Conservation (phyloP, 805 yeast genomes). For the Yamadazyma sp. region DNA sequence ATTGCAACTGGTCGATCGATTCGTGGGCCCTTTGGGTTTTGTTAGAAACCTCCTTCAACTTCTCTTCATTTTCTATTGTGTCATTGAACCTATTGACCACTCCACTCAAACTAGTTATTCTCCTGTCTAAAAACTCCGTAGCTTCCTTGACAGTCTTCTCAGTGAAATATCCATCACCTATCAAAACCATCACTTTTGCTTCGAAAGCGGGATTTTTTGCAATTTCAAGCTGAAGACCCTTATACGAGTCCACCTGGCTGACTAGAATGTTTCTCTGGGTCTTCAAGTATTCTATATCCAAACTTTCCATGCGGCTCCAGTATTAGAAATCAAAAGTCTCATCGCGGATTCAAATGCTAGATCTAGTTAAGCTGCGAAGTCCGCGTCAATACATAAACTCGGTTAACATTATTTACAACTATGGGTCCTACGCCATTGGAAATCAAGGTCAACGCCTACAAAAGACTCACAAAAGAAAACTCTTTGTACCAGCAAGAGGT, state of each 20-base stretch:
- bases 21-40: too few species aligned
- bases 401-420: too few species aligned
- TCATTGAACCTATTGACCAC: slow-evolving; percentile 41
- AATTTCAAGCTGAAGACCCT: neutral
- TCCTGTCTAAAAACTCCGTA: slow-evolving; percentile 22
- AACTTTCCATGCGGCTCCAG: neutral
- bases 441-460: slow-evolving; percentile 68
- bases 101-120: slow-evolving; percentile 22
- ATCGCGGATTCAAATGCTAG: slow-evolving; percentile 6
- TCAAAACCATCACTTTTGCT: slow-evolving; percentile 24
- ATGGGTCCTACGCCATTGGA: slow-evolving; percentile 74
- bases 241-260: slow-evolving; percentile 8
- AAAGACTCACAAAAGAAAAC: slow-evolving; percentile 69
- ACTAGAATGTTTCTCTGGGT: slow-evolving; percentile 9
- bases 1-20: too few species aligned
- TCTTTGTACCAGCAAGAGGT: slow-evolving; percentile 58
- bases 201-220: neutral
- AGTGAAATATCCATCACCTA: slow-evolving; percentile 44
- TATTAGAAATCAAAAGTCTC: slow-evolving; percentile 4
- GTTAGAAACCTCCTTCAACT: too few species aligned
- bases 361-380: too few species aligned
- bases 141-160: slow-evolving; percentile 33
- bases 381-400: slow-evolving; percentile 1
- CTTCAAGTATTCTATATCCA: slow-evolving; percentile 3
- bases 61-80: slow-evolving; percentile 36